phyloP scores from a whole-genome alignment of 305 asterid species.

The Solanum hybrid region DNA sequence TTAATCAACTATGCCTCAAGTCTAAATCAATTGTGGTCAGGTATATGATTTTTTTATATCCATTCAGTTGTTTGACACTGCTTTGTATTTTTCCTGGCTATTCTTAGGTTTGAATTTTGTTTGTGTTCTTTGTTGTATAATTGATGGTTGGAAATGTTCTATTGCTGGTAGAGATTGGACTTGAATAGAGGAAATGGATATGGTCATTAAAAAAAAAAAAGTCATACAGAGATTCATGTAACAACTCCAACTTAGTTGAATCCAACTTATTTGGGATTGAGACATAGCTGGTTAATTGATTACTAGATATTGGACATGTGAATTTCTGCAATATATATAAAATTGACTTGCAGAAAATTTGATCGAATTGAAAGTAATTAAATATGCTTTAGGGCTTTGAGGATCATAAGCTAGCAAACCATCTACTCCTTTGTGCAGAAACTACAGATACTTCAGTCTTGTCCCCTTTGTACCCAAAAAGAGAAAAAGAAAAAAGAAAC shows the following conservation, averaged over 20 bases:
- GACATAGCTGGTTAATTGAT: background rate
- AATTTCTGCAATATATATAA: background rate
- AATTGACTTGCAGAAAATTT: background rate
- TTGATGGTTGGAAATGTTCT: background rate
- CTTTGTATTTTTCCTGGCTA: background rate
- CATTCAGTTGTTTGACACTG: background rate
- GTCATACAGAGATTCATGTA: background rate
- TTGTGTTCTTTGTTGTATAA: background rate
- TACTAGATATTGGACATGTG: background rate
- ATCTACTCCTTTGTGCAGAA: background rate
- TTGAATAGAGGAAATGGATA: background rate
- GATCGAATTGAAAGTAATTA: background rate
- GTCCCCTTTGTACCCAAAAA: background rate
- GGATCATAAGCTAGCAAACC: background rate
- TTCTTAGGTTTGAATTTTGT: background rate
- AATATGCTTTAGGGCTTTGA: background rate
- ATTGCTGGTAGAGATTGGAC: background rate
- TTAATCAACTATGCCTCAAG: background rate
- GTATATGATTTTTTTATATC: background rate
- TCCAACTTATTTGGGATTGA: background rate
- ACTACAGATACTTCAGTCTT: background rate
- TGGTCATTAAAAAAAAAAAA: background rate
- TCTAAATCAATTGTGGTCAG: background rate
- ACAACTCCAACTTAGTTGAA: background rate
- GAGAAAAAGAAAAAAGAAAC: background rate